Base-by-base conservation (phyloP, 257 asterid species). In the Solanum rostratum region DNA sequence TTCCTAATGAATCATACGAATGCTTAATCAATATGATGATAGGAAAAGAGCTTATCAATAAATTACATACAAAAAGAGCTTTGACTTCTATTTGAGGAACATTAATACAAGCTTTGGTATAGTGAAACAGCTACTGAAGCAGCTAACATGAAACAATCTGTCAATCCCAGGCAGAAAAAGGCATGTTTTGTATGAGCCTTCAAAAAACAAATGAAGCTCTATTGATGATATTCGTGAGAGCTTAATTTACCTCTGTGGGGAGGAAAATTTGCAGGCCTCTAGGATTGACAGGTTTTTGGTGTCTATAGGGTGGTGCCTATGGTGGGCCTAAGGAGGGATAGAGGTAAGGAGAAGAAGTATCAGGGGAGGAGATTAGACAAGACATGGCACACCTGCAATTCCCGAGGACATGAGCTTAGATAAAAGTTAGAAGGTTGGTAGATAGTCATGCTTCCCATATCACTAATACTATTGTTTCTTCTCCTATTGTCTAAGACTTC, bases 1-100 rank as follows among this genome's bases (percentile, higher is more conserved):
- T 91, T 97, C 94, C 99, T 97, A 88, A 52, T 84, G 89, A 84
- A 29, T 33, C 45, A 76, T 27, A 24, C 1, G 1, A 76, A 76
- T 10, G 15, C 62, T 76, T 24, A 7, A 57, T 50, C 43, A 76
- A 49, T 49, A 49, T 73, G 73, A 85, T 39, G 62, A 59, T 15
- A 53, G 16, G 66, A 50, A 33, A 57, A 83, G 33, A 33, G 84
- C 45, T 24, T 6, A 19, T 8, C 80, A 83, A 55, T 43, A 83
- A 79, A 83, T 27, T 13, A n/a, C 27, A 76, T 69, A 20, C 71
- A 50, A 14, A 22, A 24, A 15, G n/a, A 63, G 80, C 52, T 50
- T 73, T 30, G 7, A 22, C 9, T 60, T 49, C 55, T 76, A 27
- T 24, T 49, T 49, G 43, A 76, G 81, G 10, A 76, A 70, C 79